Conservation (phyloP, 1,139 yeast species). For the Lodderomyces orthopsilosis region DNA sequence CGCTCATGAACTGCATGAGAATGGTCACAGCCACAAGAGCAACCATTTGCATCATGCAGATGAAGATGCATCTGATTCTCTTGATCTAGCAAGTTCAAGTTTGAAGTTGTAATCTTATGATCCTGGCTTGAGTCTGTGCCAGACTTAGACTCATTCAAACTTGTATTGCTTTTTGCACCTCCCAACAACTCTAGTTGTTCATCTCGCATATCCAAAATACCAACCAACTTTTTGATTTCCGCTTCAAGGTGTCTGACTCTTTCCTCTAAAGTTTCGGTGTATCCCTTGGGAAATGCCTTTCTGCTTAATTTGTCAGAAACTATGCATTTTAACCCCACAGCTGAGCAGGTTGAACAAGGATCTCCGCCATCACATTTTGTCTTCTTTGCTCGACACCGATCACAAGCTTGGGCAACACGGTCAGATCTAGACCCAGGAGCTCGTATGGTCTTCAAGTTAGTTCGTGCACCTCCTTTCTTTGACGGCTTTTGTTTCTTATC, state of each 20-base stretch:
- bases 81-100: conserved; percentile 16
- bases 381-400: conserved; percentile 79
- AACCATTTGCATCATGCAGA: conserved; percentile 36
- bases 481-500: background rate
- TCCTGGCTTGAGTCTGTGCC: conserved; percentile 3
- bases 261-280: conserved; percentile 47
- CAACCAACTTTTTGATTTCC: conserved; percentile 42
- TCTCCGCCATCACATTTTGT: conserved; percentile 69
- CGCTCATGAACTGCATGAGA: conserved; percentile 58
- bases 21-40: conserved; percentile 55
- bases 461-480: conserved; percentile 4
- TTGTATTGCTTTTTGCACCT: conserved; percentile 5
- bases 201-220: conserved; percentile 57
- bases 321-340: conserved; percentile 44
- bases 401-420: conserved; percentile 83
- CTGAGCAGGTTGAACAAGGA: conserved; percentile 46
- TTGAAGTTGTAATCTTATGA: conserved; percentile 18
- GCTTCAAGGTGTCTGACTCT: conserved; percentile 45
- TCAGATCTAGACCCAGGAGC: conserved; percentile 58
- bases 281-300: conserved; percentile 49
- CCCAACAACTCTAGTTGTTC: conserved; percentile 46
- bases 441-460: conserved; percentile 54
- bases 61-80: conserved; percentile 18
- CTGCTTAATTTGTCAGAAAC: conserved; percentile 46
- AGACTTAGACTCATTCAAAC: conserved; percentile 9